Evolutionary conservation across 75 land plant species (phyloP), one percentile per base, ranked within the genome.

Genomic region (Selaginella moellendorffii): DNA sequence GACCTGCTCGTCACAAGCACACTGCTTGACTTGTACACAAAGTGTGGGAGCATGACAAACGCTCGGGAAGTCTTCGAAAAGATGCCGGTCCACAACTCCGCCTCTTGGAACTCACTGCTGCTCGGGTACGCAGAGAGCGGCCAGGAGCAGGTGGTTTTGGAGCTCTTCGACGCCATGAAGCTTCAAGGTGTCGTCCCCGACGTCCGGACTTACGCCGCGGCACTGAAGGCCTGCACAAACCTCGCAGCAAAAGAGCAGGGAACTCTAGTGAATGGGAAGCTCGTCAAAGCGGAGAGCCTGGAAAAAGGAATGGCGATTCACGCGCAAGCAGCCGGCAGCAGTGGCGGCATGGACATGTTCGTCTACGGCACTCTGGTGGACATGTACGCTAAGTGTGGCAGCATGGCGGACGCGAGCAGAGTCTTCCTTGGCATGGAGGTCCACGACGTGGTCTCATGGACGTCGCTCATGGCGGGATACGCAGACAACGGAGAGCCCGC

Each of bases 361-460:
- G 59, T 56, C 9, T 8, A 5, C 21, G n/a, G n/a, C 24, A 56
- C n/a, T 8, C 8, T 56, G 59, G 21, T 56, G 59, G 59, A 56
- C n/a, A 21, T 56, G 59, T 56, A 56, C n/a, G 59, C 59, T 2
- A 56, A 56, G 59, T 56, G 59, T 56, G 19, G 19, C 17, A 56
- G 59, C 59, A 56, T 56, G 59, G 8, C 8, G n/a, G 25, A 56
- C n/a, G 8, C 19, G 19, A 21, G 59, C 24, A 21, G 8, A 8
- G 19, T 19, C 8, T 56, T 56, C n/a, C 5, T 8, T 9, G n/a
- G 59, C 23, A 56, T 56, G 59, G 17, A 5, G n/a, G 2, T 2
- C n/a, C 59, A 56, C n/a, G 59, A 56, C 19, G 19, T 56, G 24
- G 59, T 56, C 23, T 56, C 59, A 56, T 56, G 59, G 59, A 56